Evolutionary conservation across 2,329 filamentous ascomycete genomes (phyloP), one percentile per base, ranked within the genome.

Genomic region (Leptographium wingfieldii): DNA sequence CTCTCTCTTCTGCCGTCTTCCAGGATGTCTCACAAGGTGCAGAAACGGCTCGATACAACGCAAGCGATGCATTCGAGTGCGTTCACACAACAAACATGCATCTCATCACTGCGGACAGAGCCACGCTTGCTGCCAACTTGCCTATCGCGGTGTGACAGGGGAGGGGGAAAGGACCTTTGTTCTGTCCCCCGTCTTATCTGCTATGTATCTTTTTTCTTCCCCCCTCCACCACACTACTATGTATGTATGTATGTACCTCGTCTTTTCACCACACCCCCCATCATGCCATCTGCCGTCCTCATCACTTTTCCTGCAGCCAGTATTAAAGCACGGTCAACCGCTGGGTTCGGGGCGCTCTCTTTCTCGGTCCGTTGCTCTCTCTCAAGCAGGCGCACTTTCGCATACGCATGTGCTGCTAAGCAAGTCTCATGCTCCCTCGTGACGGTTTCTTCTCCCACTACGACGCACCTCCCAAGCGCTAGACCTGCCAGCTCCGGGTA

Each of bases 281-380:
- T 54, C 49, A 52, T 52, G 49, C 49, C n/a, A 52, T 52, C 49
- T 27, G 12, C 29, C 49, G 25, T 10, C 33, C 19, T 12, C 12
- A 31, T 38, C 53, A 38, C 19, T 33, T 55, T 10, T 16, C 22
- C 25, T 54, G 69, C 74, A 75, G 73, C 79, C 79, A 82, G 81
- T 82, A 80, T 80, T 73, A 74, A 73, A 71, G 70, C 70, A 67
- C 72, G 68, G 69, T 73, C 77, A 73, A 67, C 75, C 75, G 76
- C 77, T 74, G 38, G 14, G 12, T 25, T 9, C 9, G 22, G 31
- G 53, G 22, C 22, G 19, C 25, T 59, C 22, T 46, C 19, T 59
- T n/a, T 48, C 51, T 33, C 57, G 40, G 43, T 46, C 43, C 5
- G 16, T 46, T n/a, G 12, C 5, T 40, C 35, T 38, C 38, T 40